Evolutionary conservation across 371 early-diverging fungal species (phyloP).

Genomic region (Dichotomocladium elegans): DNA sequence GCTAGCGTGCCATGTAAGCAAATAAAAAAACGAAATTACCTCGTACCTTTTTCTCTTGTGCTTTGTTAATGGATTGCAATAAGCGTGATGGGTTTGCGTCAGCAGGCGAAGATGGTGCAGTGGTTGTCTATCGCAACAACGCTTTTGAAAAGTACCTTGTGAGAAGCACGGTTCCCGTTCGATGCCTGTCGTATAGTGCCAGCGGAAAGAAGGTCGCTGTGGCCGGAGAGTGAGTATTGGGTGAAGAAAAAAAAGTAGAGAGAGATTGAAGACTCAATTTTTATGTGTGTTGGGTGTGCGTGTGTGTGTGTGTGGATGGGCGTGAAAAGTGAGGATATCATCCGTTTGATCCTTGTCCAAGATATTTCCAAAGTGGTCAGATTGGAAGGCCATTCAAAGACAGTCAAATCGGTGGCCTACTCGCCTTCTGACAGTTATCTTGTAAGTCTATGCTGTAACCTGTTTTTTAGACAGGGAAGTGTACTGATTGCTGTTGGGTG

Average conservation of each 20-base stretch:
- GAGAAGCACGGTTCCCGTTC: slow-evolving; percentile 33
- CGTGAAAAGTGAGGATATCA: slow-evolving; percentile 26
- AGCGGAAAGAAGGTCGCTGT: slow-evolving; percentile 34
- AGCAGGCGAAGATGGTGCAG: slow-evolving; percentile 35
- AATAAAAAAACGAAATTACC: too few species aligned
- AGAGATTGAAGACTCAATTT: background rate
- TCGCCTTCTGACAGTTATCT: slow-evolving; percentile 39
- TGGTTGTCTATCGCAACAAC: slow-evolving; percentile 22
- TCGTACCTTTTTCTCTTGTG: background rate
- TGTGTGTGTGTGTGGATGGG: too few species aligned
- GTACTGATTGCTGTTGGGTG: background rate
- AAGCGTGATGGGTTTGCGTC: slow-evolving; percentile 26
- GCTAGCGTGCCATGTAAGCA: slow-evolving; percentile 7
- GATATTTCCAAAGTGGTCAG: slow-evolving; percentile 30
- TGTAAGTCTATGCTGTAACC: slow-evolving; percentile 8
- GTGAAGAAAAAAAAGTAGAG: background rate
- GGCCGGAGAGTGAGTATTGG: slow-evolving; percentile 36
- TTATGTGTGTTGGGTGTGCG: background rate
- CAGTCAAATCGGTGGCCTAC: slow-evolving; percentile 40
- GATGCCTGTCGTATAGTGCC: slow-evolving; percentile 23
- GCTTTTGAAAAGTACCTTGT: slow-evolving; percentile 26
- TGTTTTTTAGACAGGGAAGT: background rate
- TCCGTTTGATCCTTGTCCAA: slow-evolving; percentile 28
- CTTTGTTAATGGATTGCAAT: background rate
- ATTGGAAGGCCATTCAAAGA: slow-evolving; percentile 36